Percentiles rank a stretch among this genome's conserved stretches.
Conservation (phyloP, 306 rosid genomes). For the Ziziphus jujuba region DNA sequence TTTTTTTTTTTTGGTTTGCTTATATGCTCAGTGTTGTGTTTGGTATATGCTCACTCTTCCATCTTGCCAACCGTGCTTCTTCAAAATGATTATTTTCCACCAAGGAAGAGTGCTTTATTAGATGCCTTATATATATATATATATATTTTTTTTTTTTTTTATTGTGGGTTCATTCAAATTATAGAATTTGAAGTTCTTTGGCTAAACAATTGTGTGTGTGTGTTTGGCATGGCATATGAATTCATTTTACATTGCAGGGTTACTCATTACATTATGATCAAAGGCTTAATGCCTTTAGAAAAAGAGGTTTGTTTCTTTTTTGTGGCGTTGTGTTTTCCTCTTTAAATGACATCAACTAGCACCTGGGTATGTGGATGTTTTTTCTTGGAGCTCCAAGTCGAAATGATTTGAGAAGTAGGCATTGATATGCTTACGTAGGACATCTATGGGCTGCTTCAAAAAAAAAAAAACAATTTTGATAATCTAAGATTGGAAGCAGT, state of each 20-base stretch:
- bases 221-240: slow-evolving; percentile 1
- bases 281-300: slow-evolving; percentile 47
- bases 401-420: slow-evolving; percentile 52
- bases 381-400: slow-evolving; percentile 27
- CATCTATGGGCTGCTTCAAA: slow-evolving; percentile 66
- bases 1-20: too few species aligned
- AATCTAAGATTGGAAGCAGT: slow-evolving; percentile 48
- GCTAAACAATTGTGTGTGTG: too few species aligned
- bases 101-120: too few species aligned
- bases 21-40: too few species aligned
- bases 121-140: too few species aligned
- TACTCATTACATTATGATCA: slow-evolving; percentile 39
- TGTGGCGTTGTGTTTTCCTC: not conserved
- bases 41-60: too few species aligned
- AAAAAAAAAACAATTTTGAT: slow-evolving; percentile 79
- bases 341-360: not conserved
- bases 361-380: slow-evolving; percentile 5
- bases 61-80: too few species aligned
- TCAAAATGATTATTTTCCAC: too few species aligned
- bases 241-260: slow-evolving; percentile 34
- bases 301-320: slow-evolving; percentile 60
- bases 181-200: too few species aligned
- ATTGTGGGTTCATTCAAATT: too few species aligned
- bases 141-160: too few species aligned
- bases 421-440: slow-evolving; percentile 62